These are phyloP conservation scores for Lepiota venenata DNA, from an alignment of 768 basidiomycete genomes.

Conservation along the genomic window DNA sequence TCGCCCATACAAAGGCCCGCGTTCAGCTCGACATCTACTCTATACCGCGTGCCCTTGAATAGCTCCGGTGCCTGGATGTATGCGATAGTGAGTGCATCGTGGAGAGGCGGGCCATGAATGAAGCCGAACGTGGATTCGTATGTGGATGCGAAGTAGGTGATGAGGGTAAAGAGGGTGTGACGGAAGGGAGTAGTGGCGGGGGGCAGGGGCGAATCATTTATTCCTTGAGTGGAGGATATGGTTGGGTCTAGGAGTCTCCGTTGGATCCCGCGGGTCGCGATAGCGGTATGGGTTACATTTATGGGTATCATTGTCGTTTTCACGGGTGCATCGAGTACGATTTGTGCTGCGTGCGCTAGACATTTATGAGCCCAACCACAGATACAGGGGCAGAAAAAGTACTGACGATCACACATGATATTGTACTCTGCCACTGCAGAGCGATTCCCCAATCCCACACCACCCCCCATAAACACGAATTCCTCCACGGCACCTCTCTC, in stretches of 20 bases:
- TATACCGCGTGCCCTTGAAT: slow-evolving; percentile 59
- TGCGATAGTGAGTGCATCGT: slow-evolving; percentile 81
- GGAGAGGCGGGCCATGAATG: slow-evolving; percentile 80
- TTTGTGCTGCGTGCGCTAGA: slow-evolving; percentile 77
- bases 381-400: neutral
- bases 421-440: slow-evolving; percentile 83
- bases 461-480: slow-evolving; percentile 91
- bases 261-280: slow-evolving; percentile 59
- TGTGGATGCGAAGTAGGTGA: slow-evolving; percentile 68
- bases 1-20: slow-evolving; percentile 69
- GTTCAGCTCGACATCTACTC: slow-evolving; percentile 79
- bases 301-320: slow-evolving; percentile 77
- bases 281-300: slow-evolving; percentile 85
- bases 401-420: slow-evolving; percentile 77
- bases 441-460: slow-evolving; percentile 78
- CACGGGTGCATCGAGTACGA: slow-evolving; percentile 70
- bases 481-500: slow-evolving; percentile 48
- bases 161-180: slow-evolving; percentile 69
- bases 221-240: slow-evolving; percentile 6
- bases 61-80: slow-evolving; percentile 70
- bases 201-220: slow-evolving; percentile 24
- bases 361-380: neutral
- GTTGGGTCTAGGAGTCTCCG: slow-evolving; percentile 43
- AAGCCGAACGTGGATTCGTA: slow-evolving; percentile 82
- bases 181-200: slow-evolving; percentile 47